phyloP scores from a whole-genome alignment of 768 basidiomycete genomes.

The Gymnopilus junonius region DNA sequence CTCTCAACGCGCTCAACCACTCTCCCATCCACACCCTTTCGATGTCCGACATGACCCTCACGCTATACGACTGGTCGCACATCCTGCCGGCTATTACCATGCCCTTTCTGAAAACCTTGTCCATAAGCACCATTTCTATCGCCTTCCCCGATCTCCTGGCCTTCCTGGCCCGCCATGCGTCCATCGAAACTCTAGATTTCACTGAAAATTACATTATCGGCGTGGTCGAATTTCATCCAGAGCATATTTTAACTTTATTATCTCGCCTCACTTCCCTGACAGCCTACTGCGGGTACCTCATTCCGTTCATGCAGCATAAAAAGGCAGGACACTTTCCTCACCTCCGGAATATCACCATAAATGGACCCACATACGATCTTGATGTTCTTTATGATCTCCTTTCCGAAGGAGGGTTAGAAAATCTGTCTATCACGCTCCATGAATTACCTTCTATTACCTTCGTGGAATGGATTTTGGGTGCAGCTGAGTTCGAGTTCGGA shows the following conservation, averaged over 20 bases:
- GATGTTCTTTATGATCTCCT: not conserved
- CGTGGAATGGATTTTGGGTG: not conserved
- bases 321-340: not conserved
- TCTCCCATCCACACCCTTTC: not conserved
- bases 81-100: conserved; percentile 20
- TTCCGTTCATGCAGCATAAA: conserved; percentile 9
- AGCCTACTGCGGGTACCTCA: conserved; percentile 5
- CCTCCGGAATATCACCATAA: not conserved
- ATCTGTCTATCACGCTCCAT: not conserved
- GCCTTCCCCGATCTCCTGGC: conserved; percentile 21
- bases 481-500: no score
- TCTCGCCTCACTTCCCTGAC: conserved; percentile 5
- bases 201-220: not conserved
- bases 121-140: conserved; percentile 13
- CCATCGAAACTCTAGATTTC: conserved; percentile 20
- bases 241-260: not conserved
- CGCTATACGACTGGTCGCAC: conserved; percentile 17
- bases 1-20: not conserved
- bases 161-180: conserved; percentile 22
- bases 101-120: conserved; percentile 13
- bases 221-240: not conserved
- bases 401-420: not conserved
- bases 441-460: not conserved
- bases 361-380: not conserved
- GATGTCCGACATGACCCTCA: conserved; percentile 9